Conservation (phyloP, 768 basidiomycete genomes). For the Rhizopogon rudus region DNA sequence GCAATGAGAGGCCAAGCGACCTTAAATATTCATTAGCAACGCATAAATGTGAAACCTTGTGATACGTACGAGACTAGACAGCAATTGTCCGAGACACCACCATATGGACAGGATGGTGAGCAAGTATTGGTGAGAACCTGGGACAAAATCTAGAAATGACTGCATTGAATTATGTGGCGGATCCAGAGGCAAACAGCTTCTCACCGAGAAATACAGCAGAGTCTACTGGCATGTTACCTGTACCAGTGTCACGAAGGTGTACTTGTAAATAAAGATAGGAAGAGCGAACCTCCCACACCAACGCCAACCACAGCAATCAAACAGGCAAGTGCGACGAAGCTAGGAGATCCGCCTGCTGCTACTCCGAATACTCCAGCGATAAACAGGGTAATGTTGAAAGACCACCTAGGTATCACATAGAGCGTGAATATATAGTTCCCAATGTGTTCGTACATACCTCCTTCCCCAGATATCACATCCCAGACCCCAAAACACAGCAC, state of each 20-base stretch:
- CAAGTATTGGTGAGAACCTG: conserved; percentile 52
- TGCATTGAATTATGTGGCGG: not conserved
- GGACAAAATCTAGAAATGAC: conserved; percentile 40
- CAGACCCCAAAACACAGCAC: conserved; percentile 44
- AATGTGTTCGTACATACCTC: conserved; percentile 23
- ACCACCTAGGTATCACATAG: conserved; percentile 28
- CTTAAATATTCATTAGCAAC: conserved; percentile 17
- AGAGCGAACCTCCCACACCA: conserved; percentile 39
- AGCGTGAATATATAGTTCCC: not conserved
- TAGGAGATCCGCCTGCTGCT: conserved; percentile 40
- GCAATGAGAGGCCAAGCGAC: conserved; percentile 58
- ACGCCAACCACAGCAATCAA: conserved; percentile 41
- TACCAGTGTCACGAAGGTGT: not conserved
- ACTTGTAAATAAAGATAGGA: not conserved
- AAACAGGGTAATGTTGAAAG: conserved; percentile 52
- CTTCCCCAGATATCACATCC: conserved; percentile 51
- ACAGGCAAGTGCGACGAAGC: conserved; percentile 44
- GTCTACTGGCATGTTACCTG: conserved; percentile 53
- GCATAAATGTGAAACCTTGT: not conserved
- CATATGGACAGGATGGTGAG: conserved; percentile 53
- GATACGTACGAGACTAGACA: conserved; percentile 38
- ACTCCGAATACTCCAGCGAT: conserved; percentile 50
- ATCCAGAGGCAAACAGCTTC: not conserved
- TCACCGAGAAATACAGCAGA: conserved; percentile 47
- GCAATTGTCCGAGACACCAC: conserved; percentile 55